Conservation (phyloP, 73 alveolate genomes). For the Paramecium pentaurelia region DNA sequence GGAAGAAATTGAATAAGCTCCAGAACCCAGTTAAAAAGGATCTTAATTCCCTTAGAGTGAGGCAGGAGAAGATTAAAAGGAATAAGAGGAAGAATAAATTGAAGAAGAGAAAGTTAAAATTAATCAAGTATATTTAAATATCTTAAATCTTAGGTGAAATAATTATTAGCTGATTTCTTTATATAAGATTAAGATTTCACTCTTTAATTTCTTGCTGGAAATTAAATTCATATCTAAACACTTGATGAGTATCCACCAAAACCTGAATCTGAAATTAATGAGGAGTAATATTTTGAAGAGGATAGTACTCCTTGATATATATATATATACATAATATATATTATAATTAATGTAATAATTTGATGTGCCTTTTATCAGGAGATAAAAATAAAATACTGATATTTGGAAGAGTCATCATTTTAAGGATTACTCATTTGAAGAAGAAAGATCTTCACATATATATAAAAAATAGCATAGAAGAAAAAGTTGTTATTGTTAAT, state of each 20-base stretch:
- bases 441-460: neutral
- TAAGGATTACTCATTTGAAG: neutral
- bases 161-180: conserved; percentile 48
- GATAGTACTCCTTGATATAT: conserved; percentile 20
- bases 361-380: neutral
- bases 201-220: conserved; percentile 41
- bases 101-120: conserved; percentile 54
- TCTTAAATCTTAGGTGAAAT: conserved; percentile 20
- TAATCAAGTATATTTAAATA: neutral
- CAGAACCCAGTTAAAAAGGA: conserved; percentile 1
- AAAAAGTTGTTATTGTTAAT: neutral
- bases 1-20: neutral
- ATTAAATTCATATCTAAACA: neutral
- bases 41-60: neutral
- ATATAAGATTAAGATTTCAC: conserved; percentile 46
- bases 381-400: neutral
- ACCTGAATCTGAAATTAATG: conserved; percentile 55
- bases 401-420: neutral
- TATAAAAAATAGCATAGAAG: neutral
- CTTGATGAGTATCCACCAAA: conserved; percentile 53
- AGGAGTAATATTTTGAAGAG: conserved; percentile 53
- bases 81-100: neutral
- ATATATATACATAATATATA: neutral
- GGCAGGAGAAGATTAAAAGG: conserved; percentile 28
- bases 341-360: neutral